phyloP scores from a whole-genome alignment of 208 protist genomes.

The Crithidia expoeki region DNA sequence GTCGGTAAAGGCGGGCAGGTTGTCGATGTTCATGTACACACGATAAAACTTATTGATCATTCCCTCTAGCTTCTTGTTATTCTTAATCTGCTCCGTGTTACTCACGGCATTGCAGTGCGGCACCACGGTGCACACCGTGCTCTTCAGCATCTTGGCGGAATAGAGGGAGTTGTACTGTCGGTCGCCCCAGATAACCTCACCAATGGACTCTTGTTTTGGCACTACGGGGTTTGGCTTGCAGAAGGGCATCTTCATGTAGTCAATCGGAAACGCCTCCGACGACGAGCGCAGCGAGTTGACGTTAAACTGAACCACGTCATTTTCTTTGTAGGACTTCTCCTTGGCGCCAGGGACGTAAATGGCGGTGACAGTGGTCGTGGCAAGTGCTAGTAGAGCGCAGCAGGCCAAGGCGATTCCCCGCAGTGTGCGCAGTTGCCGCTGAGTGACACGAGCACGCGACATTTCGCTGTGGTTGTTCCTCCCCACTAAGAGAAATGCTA shows the following conservation, averaged over 20 bases:
- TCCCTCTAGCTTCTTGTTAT: constrained; percentile 33
- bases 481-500: no score
- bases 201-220: constrained; percentile 54
- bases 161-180: constrained; percentile 77
- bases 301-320: constrained; percentile 47
- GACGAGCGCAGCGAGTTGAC: constrained; percentile 81
- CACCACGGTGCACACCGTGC: constrained; percentile 46
- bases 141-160: constrained; percentile 50
- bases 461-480: no score
- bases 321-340: constrained; percentile 55
- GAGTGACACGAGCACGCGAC: background rate
- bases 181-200: constrained; percentile 87
- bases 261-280: constrained; percentile 63
- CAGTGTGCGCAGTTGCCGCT: background rate
- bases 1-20: constrained; percentile 71
- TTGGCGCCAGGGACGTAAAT: constrained; percentile 71
- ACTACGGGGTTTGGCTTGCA: constrained; percentile 43
- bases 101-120: constrained; percentile 41
- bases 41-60: constrained; percentile 80
- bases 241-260: constrained; percentile 78
- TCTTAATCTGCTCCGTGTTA: constrained; percentile 41
- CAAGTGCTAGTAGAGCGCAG: constrained; percentile 3
- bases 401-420: background rate
- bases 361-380: constrained; percentile 14
- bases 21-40: constrained; percentile 87